phyloP scores from a whole-genome alignment of 805 yeast species.

The Sporopachydermia lactativora region DNA sequence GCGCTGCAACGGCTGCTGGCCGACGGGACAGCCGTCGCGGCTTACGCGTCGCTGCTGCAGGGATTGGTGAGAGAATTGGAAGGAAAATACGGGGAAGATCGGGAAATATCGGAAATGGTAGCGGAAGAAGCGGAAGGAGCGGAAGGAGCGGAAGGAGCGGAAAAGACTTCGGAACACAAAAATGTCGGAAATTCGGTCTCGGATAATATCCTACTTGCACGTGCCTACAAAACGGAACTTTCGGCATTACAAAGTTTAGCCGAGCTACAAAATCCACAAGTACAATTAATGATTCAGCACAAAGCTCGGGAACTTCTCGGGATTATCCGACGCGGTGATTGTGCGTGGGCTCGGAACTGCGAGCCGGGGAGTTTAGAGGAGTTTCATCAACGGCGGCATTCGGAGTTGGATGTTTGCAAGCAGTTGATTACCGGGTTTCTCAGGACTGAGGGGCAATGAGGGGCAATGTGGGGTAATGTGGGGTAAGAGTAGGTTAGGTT shows the following conservation, averaged over 20 bases:
- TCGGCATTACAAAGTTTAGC: neutral
- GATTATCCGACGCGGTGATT: neutral
- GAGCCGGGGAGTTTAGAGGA: neutral
- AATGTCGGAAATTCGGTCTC: neutral
- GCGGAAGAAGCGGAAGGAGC: too few species aligned
- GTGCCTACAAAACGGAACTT: neutral
- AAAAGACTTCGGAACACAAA: neutral
- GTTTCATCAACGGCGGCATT: neutral
- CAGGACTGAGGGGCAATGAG: neutral
- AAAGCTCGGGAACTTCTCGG: neutral
- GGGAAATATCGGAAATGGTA: too few species aligned
- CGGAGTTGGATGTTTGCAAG: neutral
- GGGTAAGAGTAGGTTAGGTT: too few species aligned
- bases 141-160: neutral
- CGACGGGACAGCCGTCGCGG: neutral
- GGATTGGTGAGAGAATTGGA: conserved; percentile 1
- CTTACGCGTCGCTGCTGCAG: neutral
- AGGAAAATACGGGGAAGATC: too few species aligned
- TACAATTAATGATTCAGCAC: neutral
- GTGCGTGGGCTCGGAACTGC: neutral
- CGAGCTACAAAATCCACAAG: neutral
- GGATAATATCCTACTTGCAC: neutral
- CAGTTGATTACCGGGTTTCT: neutral
- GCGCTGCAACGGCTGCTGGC: neutral
- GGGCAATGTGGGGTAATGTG: neutral